Evolutionary conservation across 768 basidiomycete species (phyloP), one percentile per base, ranked within the genome.

Genomic region (Lentinula aciculospora): DNA sequence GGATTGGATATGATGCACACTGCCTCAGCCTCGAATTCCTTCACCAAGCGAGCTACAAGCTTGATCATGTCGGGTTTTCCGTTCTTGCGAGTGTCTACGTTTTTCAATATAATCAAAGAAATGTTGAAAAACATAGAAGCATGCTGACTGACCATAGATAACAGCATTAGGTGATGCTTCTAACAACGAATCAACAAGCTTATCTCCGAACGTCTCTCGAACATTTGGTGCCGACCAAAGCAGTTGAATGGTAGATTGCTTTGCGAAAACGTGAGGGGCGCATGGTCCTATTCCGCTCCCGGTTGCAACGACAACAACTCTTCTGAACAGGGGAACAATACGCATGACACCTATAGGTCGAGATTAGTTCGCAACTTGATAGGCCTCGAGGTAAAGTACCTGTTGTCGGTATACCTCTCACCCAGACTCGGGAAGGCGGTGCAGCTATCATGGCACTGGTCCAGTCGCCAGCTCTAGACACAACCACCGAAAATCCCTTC

Each of bases 391-490:
- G 17, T 19, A 21, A 9, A 10, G 9, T 23, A 44, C 42, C 74
- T 53, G 66, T 69, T 47, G 67, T 68, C 1, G 74, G 71, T 19
- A 73, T 65, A 19, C 74, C 74, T 56, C 76, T 74, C 12, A 75
- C 69, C 72, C 73, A 77, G 32, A 77, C 60, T 55, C 73, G 42
- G 48, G 58, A 68, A 3, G 76, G 76, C 8, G 76, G 76, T 47
- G 71, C 65, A 13, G 53, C 62, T 48, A 76, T 76, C 56, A 67
- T 64, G 56, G 73, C 66, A 28, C 45, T 58, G 8, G 76, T 77
- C 74, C 74, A 76, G 60, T 77, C 74, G 21, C 75, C 75, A n/a
- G 76, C 74, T 32, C 61, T 65, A 1, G 72, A 73, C 6, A 74
- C 69, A 23, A 76, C 68, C 32, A 71, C 64, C 10, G 73, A 74